Conservation (phyloP, 306 rosid genomes). For the Prunus kanzakura region DNA sequence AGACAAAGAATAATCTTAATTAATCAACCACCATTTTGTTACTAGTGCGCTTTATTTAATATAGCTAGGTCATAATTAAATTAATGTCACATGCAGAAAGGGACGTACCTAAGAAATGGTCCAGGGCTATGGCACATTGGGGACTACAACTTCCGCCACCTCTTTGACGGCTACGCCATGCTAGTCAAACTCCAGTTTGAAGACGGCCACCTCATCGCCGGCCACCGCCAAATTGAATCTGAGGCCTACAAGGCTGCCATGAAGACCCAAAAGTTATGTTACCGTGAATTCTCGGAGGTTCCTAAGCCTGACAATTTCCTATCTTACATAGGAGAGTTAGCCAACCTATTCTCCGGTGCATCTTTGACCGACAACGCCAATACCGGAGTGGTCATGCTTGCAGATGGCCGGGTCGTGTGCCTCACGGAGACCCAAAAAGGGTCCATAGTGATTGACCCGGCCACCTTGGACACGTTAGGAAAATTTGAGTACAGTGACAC, state of each 20-base stretch:
- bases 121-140: slow-evolving; percentile 91
- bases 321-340: slow-evolving; percentile 67
- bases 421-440: slow-evolving; percentile 94
- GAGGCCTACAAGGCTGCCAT: slow-evolving; percentile 76
- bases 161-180: slow-evolving; percentile 92
- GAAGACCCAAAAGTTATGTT: slow-evolving; percentile 65
- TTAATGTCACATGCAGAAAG: slow-evolving; percentile 64
- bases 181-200: slow-evolving; percentile 59
- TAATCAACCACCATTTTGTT: neutral
- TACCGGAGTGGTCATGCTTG: slow-evolving; percentile 79
- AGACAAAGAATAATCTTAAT: neutral
- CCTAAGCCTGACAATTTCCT: slow-evolving; percentile 69
- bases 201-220: slow-evolving; percentile 50
- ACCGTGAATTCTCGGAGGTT: slow-evolving; percentile 86
- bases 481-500: slow-evolving; percentile 74
- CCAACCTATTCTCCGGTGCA: slow-evolving; percentile 70
- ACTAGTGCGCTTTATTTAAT: neutral
- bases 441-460: slow-evolving; percentile 68
- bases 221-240: slow-evolving; percentile 83
- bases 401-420: slow-evolving; percentile 86
- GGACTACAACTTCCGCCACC: slow-evolving; percentile 82
- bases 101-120: slow-evolving; percentile 91
- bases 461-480: slow-evolving; percentile 62
- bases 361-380: slow-evolving; percentile 86
- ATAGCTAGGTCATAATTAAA: neutral